These are phyloP conservation scores for Takakia lepidozioides DNA, from an alignment of 225 moss, liverwort and hornwort genomes.

Conservation along the genomic window DNA sequence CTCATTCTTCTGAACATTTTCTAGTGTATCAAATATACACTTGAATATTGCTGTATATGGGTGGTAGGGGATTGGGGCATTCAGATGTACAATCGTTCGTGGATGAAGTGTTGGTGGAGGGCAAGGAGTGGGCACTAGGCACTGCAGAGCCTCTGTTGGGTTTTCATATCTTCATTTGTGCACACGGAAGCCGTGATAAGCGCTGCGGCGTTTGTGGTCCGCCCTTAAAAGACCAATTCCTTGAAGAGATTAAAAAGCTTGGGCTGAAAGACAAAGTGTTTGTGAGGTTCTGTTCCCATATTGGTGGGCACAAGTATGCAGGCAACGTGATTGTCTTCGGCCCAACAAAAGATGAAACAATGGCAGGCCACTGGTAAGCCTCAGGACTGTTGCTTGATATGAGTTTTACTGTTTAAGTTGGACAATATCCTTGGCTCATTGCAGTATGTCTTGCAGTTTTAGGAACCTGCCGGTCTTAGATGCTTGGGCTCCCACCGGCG, in stretches of 20 bases:
- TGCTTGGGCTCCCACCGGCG: no score
- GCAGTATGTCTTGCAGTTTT: no score
- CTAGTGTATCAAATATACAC: no score
- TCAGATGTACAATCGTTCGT: conserved; percentile 81
- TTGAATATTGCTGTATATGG: no score
- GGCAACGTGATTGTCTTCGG: conserved; percentile 87
- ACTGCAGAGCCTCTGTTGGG: conserved; percentile 55
- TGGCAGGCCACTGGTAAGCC: conserved; percentile 82
- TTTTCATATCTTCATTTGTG: conserved; percentile 81
- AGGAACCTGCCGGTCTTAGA: no score
- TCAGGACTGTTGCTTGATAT: no score
- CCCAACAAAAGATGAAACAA: conserved; percentile 19
- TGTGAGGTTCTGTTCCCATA: conserved; percentile 82
- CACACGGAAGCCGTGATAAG: conserved; percentile 66
- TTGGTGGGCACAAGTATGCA: conserved; percentile 97
- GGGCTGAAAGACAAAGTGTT: conserved; percentile 56
- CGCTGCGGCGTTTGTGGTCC: conserved; percentile 88
- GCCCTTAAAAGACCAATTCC: conserved; percentile 52
- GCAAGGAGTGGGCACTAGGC: conserved; percentile 58
- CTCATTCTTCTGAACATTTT: no score
- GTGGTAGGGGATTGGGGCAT: conserved; percentile 60
- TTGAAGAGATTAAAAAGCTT: conserved; percentile 37
- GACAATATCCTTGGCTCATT: no score
- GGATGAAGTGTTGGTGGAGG: conserved; percentile 76
- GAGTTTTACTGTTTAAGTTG: no score